Conservation (phyloP, 805 yeast species). For the Yarrowia porcina region DNA sequence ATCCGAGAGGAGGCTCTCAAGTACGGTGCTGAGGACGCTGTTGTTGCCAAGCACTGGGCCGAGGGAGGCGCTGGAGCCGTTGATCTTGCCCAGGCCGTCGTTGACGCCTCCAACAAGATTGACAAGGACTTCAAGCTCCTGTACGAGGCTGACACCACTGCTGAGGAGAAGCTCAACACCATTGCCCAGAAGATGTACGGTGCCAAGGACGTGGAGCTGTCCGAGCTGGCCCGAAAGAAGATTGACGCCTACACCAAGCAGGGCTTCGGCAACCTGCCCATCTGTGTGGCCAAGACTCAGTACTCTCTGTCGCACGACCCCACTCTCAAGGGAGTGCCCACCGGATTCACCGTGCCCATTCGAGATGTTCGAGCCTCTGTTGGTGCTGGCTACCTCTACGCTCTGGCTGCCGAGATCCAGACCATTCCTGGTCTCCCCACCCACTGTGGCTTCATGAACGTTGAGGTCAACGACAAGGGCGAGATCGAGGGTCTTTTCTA, state of each 20-base stretch:
- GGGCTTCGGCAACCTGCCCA: slow-evolving; percentile 87
- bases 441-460: slow-evolving; percentile 94
- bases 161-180: slow-evolving; percentile 72
- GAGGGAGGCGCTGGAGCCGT: slow-evolving; percentile 91
- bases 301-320: slow-evolving; percentile 95
- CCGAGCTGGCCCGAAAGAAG: slow-evolving; percentile 76
- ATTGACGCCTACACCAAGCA: slow-evolving; percentile 78
- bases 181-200: slow-evolving; percentile 92
- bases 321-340: slow-evolving; percentile 87
- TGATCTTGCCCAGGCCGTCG: slow-evolving; percentile 76
- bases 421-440: slow-evolving; percentile 98
- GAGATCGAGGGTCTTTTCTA: slow-evolving; percentile 90
- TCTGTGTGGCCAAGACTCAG: slow-evolving; percentile 97
- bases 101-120: slow-evolving; percentile 57
- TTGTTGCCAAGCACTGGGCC: slow-evolving; percentile 91
- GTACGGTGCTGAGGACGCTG: slow-evolving; percentile 92
- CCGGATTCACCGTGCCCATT: slow-evolving; percentile 89
- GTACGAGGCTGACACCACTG: slow-evolving; percentile 62
- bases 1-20: slow-evolving; percentile 73
- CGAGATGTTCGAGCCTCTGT: slow-evolving; percentile 90
- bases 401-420: slow-evolving; percentile 94
- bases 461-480: slow-evolving; percentile 88
- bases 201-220: slow-evolving; percentile 77
- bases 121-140: slow-evolving; percentile 57
- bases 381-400: slow-evolving; percentile 96